A percentile compares a stretch with the other conserved stretches of the same genome.
Evolutionary conservation across 2,329 filamentous ascomycete species (phyloP).

Genomic region (Colletotrichum sp.): DNA sequence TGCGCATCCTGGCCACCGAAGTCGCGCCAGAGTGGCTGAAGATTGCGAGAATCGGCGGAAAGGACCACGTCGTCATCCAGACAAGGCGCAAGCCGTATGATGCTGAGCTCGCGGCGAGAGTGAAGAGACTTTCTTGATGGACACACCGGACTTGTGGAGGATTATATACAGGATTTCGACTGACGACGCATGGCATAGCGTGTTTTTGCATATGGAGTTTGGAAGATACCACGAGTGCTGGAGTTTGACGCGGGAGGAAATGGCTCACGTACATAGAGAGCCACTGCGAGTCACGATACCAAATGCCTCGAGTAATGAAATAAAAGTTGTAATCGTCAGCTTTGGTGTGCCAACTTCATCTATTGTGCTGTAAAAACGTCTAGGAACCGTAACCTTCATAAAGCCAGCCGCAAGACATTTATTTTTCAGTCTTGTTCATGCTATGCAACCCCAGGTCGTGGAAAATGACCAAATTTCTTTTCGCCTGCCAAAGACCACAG

Average conservation of each 20-base stretch:
- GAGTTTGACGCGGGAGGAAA: not conserved
- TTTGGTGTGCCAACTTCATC: slow-evolving; percentile 16
- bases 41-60: slow-evolving; percentile 55
- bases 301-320: not conserved
- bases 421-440: slow-evolving; percentile 11
- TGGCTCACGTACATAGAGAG: not conserved
- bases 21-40: slow-evolving; percentile 63
- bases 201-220: slow-evolving; percentile 15
- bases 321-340: slow-evolving; percentile 12
- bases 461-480: not conserved
- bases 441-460: slow-evolving; percentile 17
- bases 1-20: slow-evolving; percentile 57
- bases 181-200: slow-evolving; percentile 3
- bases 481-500: slow-evolving; percentile 8
- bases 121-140: slow-evolving; percentile 12
- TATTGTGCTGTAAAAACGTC: slow-evolving; percentile 22
- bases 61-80: slow-evolving; percentile 64
- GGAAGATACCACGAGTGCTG: slow-evolving; percentile 9
- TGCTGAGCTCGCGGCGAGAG: slow-evolving; percentile 15
- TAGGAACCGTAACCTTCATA: slow-evolving; percentile 21
- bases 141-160: not conserved
- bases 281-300: not conserved
- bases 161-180: not conserved
- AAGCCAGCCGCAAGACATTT: slow-evolving; percentile 13
- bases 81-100: slow-evolving; percentile 41